A percentile compares a stretch with the other conserved stretches of the same genome.
Conservation (phyloP, 805 yeast species). For the Candida dajiaensis region DNA sequence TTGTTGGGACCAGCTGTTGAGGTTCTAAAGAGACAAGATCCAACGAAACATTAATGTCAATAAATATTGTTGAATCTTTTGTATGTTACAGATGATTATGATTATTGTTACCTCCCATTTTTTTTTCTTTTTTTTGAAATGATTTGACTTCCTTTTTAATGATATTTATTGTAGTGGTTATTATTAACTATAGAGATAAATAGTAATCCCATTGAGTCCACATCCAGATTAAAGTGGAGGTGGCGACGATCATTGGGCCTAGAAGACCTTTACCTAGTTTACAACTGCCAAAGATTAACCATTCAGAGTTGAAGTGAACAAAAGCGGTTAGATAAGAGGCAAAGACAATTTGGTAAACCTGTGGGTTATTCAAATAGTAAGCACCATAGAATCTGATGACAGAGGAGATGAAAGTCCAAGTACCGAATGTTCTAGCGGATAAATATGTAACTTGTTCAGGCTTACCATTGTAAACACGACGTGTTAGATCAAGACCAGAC, state of each 20-base stretch:
- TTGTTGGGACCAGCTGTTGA: slow-evolving; percentile 92
- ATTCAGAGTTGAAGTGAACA: slow-evolving; percentile 76
- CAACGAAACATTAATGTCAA: slow-evolving; percentile 37
- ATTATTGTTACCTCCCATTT: not conserved
- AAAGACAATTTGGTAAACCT: slow-evolving; percentile 71
- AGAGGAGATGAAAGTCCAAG: slow-evolving; percentile 91
- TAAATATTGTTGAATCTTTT: not conserved
- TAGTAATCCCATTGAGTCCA: slow-evolving; percentile 61
- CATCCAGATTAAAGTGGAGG: slow-evolving; percentile 80
- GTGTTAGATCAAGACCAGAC: slow-evolving; percentile 68
- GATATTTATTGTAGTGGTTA: not conserved
- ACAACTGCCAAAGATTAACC: slow-evolving; percentile 74
- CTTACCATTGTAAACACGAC: slow-evolving; percentile 65
- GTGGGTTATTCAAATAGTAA: slow-evolving; percentile 59
- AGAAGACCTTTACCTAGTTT: slow-evolving; percentile 80
- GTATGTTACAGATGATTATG: not conserved
- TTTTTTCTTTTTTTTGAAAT: not conserved
- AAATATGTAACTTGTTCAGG: slow-evolving; percentile 59
- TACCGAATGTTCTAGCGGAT: slow-evolving; percentile 96
- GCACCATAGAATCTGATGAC: slow-evolving; percentile 86
- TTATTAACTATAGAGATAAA: not conserved
- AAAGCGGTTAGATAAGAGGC: slow-evolving; percentile 81
- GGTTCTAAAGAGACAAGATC: slow-evolving; percentile 80
- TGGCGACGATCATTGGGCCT: slow-evolving; percentile 84
- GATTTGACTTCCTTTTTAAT: not conserved